Evolutionary conservation across 2,329 filamentous ascomycete genomes (phyloP).

Genomic region (Aspergillus floridensis): DNA sequence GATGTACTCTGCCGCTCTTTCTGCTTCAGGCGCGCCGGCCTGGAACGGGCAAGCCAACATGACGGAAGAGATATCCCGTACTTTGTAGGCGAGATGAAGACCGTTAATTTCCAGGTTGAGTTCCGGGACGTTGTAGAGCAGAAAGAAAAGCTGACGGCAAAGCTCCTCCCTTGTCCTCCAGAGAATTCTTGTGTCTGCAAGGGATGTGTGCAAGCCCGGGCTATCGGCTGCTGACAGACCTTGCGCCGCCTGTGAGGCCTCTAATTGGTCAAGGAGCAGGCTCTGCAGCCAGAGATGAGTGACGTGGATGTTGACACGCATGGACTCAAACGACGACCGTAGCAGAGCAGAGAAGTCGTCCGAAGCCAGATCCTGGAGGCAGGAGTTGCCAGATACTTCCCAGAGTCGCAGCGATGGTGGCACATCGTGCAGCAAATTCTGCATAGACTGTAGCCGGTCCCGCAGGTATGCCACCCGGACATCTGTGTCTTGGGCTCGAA

Average conservation of each 20-base stretch:
- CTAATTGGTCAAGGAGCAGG: conserved; percentile 35
- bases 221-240: not conserved
- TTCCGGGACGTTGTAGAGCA: conserved; percentile 35
- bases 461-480: conserved; percentile 21
- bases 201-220: not conserved
- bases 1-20: conserved; percentile 14
- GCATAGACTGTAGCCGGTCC: conserved; percentile 28
- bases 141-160: conserved; percentile 37
- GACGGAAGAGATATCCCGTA: conserved; percentile 36
- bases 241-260: conserved; percentile 14
- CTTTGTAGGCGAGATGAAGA: conserved; percentile 36
- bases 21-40: conserved; percentile 16
- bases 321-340: conserved; percentile 22
- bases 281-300: conserved; percentile 42
- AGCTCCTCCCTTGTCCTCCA: conserved; percentile 39
- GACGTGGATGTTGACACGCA: conserved; percentile 37
- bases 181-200: not conserved
- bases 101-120: conserved; percentile 36
- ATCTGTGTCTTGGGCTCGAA: conserved; percentile 3
- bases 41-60: conserved; percentile 35
- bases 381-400: not conserved
- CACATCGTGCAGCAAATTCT: conserved; percentile 18
- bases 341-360: not conserved
- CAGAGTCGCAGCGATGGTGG: not conserved
- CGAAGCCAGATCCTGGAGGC: not conserved